phyloP scores from a whole-genome alignment of 441 rosid species.

The Cnidoscolus chayamansa region DNA sequence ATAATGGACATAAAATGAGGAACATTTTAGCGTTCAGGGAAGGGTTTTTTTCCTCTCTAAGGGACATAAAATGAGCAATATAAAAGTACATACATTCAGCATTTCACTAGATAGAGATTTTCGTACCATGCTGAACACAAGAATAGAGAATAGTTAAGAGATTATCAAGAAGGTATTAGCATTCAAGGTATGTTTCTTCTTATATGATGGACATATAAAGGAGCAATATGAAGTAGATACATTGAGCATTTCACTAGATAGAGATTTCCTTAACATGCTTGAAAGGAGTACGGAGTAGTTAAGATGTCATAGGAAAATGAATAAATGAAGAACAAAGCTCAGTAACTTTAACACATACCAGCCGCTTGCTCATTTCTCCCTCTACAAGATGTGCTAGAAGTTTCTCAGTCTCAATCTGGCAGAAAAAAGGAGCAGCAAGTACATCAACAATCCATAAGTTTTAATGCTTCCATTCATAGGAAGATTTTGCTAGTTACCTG shows the following conservation, averaged over 20 bases:
- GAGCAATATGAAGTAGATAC: background rate
- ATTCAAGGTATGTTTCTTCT: background rate
- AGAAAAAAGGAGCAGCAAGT: conserved; percentile 6
- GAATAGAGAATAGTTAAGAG: no score
- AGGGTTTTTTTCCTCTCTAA: no score
- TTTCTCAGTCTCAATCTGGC: conserved; percentile 96
- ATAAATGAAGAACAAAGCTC: background rate
- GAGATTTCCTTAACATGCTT: background rate
- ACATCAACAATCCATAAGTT: conserved; percentile 18
- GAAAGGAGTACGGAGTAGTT: background rate
- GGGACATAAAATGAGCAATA: no score
- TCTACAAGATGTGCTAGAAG: conserved; percentile 98
- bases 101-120: no score
- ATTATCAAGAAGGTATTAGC: no score
- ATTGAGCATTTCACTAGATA: conserved; percentile 1
- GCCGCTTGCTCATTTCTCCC: conserved; percentile 86
- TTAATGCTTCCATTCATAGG: background rate
- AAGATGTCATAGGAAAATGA: background rate
- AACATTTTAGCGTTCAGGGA: no score
- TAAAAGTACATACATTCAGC: no score
- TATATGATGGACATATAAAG: background rate
- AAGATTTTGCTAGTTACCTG: conserved; percentile 55
- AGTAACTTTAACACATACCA: conserved; percentile 40
- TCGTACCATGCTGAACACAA: no score
- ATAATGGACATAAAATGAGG: no score